phyloP scores from a whole-genome alignment of 768 basidiomycete genomes.

The Boletus rufocinnamomeus region DNA sequence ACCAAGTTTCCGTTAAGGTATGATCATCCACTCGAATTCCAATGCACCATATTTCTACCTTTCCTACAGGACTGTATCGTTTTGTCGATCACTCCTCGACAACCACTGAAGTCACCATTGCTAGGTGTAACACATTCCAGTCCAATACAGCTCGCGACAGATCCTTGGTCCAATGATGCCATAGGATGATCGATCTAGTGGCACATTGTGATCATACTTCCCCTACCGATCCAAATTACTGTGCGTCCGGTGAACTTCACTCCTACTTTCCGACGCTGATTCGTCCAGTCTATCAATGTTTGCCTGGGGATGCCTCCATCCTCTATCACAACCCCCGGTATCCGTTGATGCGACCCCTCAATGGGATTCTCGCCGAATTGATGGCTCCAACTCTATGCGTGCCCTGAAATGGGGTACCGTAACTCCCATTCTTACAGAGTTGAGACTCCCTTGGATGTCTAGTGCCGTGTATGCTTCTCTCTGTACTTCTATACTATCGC shows the following conservation, averaged over 20 bases:
- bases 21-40: conserved; percentile 7
- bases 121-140: conserved; percentile 44
- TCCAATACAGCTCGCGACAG: conserved; percentile 60
- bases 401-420: not conserved
- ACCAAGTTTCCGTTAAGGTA: conserved; percentile 53
- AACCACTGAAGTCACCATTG: conserved; percentile 39
- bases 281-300: not conserved
- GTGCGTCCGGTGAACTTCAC: not conserved
- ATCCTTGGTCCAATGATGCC: conserved; percentile 43
- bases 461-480: not conserved
- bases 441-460: not conserved
- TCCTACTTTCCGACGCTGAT: not conserved
- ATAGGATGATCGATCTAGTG: not conserved
- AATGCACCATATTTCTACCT: not conserved
- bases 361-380: not conserved
- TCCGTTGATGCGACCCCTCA: not conserved
- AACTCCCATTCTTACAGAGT: not conserved
- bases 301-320: not conserved
- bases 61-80: conserved; percentile 56
- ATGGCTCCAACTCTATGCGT: no score
- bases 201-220: not conserved
- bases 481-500: not conserved
- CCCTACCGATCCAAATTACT: not conserved
- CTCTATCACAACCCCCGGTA: not conserved
- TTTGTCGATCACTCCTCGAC: conserved; percentile 47